Conservation (phyloP, 2,329 filamentous ascomycete species). For the Trichoderma sp. region DNA sequence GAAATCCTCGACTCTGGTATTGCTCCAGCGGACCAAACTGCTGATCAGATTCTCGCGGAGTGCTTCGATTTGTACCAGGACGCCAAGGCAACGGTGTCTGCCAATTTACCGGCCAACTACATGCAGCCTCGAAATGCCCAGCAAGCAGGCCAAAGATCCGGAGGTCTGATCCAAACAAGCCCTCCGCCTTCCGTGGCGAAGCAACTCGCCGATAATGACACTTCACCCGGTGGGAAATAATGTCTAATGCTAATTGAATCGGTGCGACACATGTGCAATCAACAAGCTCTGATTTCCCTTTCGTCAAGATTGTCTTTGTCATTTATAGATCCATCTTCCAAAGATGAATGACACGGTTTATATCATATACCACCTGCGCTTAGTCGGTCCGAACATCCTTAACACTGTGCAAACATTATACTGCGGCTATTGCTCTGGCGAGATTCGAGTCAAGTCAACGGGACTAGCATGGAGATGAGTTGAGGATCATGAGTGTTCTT, state of each 20-base stretch:
- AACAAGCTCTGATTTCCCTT: background rate
- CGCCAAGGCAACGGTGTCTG: constrained; percentile 47
- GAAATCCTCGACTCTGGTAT: constrained; percentile 49
- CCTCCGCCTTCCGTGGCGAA: background rate
- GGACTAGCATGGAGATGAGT: background rate
- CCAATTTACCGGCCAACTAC: constrained; percentile 47
- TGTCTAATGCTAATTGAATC: background rate
- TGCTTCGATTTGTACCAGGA: constrained; percentile 47
- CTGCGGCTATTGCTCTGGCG: background rate
- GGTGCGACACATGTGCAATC: background rate
- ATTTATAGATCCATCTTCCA: constrained; percentile 11
- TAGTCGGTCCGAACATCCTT: background rate
- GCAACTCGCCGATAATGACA: background rate
- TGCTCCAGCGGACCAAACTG: constrained; percentile 40
- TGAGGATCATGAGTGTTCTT: background rate
- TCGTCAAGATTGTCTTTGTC: constrained; percentile 7
- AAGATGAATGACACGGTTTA: constrained; percentile 11
- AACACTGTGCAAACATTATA: background rate
- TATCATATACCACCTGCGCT: background rate
- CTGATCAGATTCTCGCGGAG: constrained; percentile 47
- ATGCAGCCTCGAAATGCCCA: constrained; percentile 26
- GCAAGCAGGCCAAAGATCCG: background rate
- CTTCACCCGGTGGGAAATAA: background rate
- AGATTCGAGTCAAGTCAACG: background rate
- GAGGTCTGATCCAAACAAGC: background rate